Percentiles rank a stretch among this genome's conserved stretches.
phyloP scores from a whole-genome alignment of 352 stramenopile genomes.

The Pythium inflatum region DNA sequence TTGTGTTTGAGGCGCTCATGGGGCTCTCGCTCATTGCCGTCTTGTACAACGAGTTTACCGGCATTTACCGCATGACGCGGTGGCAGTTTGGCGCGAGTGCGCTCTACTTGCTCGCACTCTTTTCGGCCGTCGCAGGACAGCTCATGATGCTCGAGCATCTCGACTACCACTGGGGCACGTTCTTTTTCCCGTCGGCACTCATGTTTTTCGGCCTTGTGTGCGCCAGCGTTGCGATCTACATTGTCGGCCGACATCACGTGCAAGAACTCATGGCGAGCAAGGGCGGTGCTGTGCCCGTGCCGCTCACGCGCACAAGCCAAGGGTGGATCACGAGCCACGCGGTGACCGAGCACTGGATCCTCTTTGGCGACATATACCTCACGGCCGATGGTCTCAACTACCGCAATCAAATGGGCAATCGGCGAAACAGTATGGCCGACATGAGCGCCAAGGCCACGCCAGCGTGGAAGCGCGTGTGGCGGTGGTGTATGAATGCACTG shows the following conservation, averaged over 20 bases:
- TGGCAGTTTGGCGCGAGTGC: slow-evolving; percentile 78
- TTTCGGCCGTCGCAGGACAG: slow-evolving; percentile 61
- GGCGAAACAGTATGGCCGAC: slow-evolving; percentile 59
- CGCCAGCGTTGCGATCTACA: slow-evolving; percentile 78
- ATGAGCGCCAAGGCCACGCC: slow-evolving; percentile 30
- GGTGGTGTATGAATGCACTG: slow-evolving; percentile 22
- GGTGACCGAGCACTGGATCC: slow-evolving; percentile 80
- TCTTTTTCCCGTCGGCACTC: slow-evolving; percentile 75
- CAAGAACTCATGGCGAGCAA: slow-evolving; percentile 82
- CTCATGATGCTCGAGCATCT: slow-evolving; percentile 80
- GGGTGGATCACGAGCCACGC: slow-evolving; percentile 85
- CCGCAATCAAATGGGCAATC: slow-evolving; percentile 50
- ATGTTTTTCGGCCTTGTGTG: slow-evolving; percentile 80
- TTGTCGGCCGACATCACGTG: slow-evolving; percentile 79
- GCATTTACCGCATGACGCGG: slow-evolving; percentile 74
- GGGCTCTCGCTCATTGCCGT: slow-evolving; percentile 55
- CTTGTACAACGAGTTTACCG: slow-evolving; percentile 80
- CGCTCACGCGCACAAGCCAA: slow-evolving; percentile 70
- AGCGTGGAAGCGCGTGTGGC: slow-evolving; percentile 30
- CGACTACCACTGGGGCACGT: slow-evolving; percentile 71
- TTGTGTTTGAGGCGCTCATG: slow-evolving; percentile 71
- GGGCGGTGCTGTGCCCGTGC: slow-evolving; percentile 75
- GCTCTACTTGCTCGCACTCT: slow-evolving; percentile 71
- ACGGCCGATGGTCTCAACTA: slow-evolving; percentile 62
- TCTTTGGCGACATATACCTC: slow-evolving; percentile 79